Evolutionary conservation across 257 asterid genomes (phyloP).

Genomic region (Penstemon newberryi): DNA sequence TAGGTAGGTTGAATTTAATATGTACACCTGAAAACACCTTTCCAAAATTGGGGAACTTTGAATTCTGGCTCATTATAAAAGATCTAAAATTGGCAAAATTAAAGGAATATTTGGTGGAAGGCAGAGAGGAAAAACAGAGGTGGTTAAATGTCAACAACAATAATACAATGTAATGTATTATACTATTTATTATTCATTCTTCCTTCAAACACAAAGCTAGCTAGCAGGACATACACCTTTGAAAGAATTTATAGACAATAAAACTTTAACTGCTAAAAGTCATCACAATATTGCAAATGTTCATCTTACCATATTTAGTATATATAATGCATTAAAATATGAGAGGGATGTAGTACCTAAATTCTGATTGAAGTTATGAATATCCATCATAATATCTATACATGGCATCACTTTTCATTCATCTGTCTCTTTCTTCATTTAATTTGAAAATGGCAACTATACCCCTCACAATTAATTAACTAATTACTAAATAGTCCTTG

Average conservation of each 20-base stretch:
- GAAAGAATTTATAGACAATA: conserved; percentile 1
- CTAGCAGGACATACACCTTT: conserved; percentile 1
- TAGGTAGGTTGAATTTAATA: background rate
- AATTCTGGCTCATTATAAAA: conserved; percentile 11
- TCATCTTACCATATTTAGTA: background rate
- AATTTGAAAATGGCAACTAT: background rate
- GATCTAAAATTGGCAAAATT: conserved; percentile 38
- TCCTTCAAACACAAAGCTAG: conserved; percentile 31
- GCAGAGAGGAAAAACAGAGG: conserved; percentile 33
- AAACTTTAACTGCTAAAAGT: conserved; percentile 14
- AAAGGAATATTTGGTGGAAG: conserved; percentile 48
- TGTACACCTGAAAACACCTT: background rate
- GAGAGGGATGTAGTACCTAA: conserved; percentile 32
- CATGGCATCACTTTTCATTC: conserved; percentile 3
- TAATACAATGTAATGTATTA: background rate
- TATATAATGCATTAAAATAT: conserved; percentile 22
- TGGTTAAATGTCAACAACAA: conserved; percentile 56
- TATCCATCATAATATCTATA: background rate
- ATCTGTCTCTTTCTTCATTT: conserved; percentile 27
- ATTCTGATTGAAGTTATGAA: conserved; percentile 10
- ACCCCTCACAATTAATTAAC: too few species aligned
- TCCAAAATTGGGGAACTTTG: conserved; percentile 23
- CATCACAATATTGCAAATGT: background rate
- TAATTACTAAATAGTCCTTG: too few species aligned
- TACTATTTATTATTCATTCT: conserved; percentile 12